Conservation (phyloP, 805 yeast species). For the Blastobotrys attinorum region DNA sequence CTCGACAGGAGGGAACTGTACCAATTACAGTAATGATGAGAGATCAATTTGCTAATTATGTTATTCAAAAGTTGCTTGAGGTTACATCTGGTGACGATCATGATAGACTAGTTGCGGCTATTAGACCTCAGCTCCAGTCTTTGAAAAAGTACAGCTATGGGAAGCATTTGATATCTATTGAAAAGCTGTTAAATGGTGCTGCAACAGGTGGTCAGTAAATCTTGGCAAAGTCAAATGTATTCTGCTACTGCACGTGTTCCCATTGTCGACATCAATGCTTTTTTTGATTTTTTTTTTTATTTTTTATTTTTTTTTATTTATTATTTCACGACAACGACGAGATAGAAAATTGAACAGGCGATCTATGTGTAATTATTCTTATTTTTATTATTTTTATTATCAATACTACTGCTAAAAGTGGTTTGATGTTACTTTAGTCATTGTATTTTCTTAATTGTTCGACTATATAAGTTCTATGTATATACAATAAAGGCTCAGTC, state of each 20-base stretch:
- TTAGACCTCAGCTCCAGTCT: slow-evolving; percentile 71
- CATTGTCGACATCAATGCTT: too few relatives aligned
- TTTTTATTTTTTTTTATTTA: too few relatives aligned
- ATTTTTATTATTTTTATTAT: too few relatives aligned
- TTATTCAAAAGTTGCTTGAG: slow-evolving; percentile 88
- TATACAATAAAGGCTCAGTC: too few relatives aligned
- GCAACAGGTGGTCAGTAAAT: not conserved
- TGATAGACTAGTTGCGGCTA: slow-evolving; percentile 59
- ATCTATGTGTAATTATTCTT: too few relatives aligned
- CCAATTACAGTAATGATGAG: slow-evolving; percentile 89
- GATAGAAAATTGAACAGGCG: too few relatives aligned
- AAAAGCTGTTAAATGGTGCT: slow-evolving; percentile 53
- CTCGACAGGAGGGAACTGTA: slow-evolving; percentile 21
- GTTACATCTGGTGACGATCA: slow-evolving; percentile 66
- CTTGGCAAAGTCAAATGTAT: not conserved
- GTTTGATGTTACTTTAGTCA: not conserved
- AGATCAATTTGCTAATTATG: slow-evolving; percentile 97
- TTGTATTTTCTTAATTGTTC: not conserved
- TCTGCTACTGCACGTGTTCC: too few relatives aligned
- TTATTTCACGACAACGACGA: not conserved
- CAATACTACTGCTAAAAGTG: too few relatives aligned
- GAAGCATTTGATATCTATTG: slow-evolving; percentile 77
- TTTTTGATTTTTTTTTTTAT: too few relatives aligned
- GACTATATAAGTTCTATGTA: too few relatives aligned
- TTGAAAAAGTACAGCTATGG: slow-evolving; percentile 65